Base-by-base conservation (phyloP, 108 stramenopile genomes). In the Bacterosira constricta region DNA sequence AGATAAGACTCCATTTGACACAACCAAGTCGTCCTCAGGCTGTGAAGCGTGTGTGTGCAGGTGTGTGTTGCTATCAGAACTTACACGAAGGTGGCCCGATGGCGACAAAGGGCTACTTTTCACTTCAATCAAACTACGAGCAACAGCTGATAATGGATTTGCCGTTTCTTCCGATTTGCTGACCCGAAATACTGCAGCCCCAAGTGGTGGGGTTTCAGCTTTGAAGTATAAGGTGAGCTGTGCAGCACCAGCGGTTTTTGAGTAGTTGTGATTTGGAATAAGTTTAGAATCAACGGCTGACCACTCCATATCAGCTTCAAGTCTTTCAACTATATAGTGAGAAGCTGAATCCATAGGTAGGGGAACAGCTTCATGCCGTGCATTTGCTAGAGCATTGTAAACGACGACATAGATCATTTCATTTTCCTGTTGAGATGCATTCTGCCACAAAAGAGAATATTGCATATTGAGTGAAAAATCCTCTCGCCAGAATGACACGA, bases 341-440 rank as follows among this genome's bases (percentile, higher is more conserved):
- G 38, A 51, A 54, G 26, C 26, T 10, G 50, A 30, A 35, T 79
- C 67, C 38, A 98, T 83, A 5, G 97, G 97, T 1, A 98, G 55
- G 1, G 83, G 69, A 21, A 97, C 63, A 9, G 83, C 46, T 38
- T 79, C 83, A 4, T 75, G 60, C 18, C 79, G 66, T 23, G 50
- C 9, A 25, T 75, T 71, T 32, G 85, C 90, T 15, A 97, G 75
- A 38, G 88, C 84, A 72, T 96, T 99, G 84, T 95, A 96, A 5
- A 92, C 86, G 25, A 92, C 80, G 12, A 95, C 80, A 20, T 85
- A 76, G 20, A 97, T 78, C 25, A 65, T 66, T 45, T 44, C 46
- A 7, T 60, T 47, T 8, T 51, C 60, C 42, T 63, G 45, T 1
- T 34, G 7, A 31, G 71, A 68, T 36, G 73, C 72, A 41, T 59